Base-by-base conservation (phyloP, 108 stramenopile genomes). In the Skeletonema menzelii region DNA sequence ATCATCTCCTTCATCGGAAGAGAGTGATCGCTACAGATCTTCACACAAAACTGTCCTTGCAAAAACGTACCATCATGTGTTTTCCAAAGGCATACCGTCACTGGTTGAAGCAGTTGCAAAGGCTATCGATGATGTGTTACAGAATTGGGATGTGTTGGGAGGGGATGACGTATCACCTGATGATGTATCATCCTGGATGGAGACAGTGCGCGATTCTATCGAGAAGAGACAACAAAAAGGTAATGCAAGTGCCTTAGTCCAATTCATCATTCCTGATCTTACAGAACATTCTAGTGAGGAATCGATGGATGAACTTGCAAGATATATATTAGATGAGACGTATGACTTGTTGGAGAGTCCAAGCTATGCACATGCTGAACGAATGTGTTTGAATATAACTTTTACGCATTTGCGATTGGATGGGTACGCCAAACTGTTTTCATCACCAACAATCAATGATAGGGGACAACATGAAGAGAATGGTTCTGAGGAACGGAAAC, bases 281-380 rank as follows among this genome's bases (percentile, higher is more conserved):
- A 35, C 20, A 3, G 38, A 49, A 56, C 26, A 10, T 20, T 22
- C 27, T 5, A 56, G 12, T 27, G 56, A 22, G 32, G 34, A 42
- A 49, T 14, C 42, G 37, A 44, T 31, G 20, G 83, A 81, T 40
- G 82, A 76, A 2, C 60, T 80, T n/a, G 80, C 84, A 1, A 69
- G 31, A 31, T 75, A 65, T 24, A 82, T 85, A 34, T 57, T 85
- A 8, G 84, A 85, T 55, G 84, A 85, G 60, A 85, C 84, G 10
- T 82, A 69, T 40, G 84, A 85, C 53, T 42, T 82, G 14, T 19
- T 85, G 44, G 84, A 85, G 63, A 81, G 79, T 69, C 84, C 84
- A 27, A 59, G 59, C 8, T 79, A 82, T 64, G 77, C 73, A 42
- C 35, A 68, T 44, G 80, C 84, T 2, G 77, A 82, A 49, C 63